Evolutionary conservation across 2,329 filamentous ascomycete species (phyloP), one percentile per base, ranked within the genome.

Genomic region (Talaromyces amestolkiae): DNA sequence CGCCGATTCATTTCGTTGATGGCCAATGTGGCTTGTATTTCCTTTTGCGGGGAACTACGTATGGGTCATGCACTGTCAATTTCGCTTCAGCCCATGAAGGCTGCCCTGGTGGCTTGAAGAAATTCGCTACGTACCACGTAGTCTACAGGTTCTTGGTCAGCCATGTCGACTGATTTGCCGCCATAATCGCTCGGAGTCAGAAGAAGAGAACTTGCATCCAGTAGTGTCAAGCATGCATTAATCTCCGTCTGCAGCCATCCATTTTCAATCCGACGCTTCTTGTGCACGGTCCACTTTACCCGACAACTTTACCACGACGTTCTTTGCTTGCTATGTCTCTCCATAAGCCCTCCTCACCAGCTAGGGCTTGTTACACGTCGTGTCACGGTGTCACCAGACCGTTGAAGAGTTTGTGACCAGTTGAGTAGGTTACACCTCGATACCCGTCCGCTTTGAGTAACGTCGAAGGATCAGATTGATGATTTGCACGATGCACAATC

Each of bases 41-140:
- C 22, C 39, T 63, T 63, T 58, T 47, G 39, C 61, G 61, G 61
- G 51, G 61, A 58, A 58, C n/a, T n/a, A n/a, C n/a, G 8, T 33
- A 10, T 24, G 35, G 9, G 10, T 19, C 27, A 39, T 39, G 10
- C 53, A 58, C 35, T 24, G 24, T 58, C 56, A 13, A 58, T 43
- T 43, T n/a, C 35, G 24, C 43, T 43, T 43, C 35, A 13, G 56
- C 19, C 19, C 22, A 19, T 13, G 24, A 31, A 3, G 13, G 31
- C 10, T 51, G 24, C 22, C 27, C 27, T 33, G 47, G 11, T 24
- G 24, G 47, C 9, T 37, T 37, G 10, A 24, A 24, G 33, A 17
- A 37, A 35, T 27, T 54, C 51, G 51, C 27, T 35, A 54, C n/a
- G 51, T 19, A 54, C 27, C 19, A 54, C n/a, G 51, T 19, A 54